These are phyloP conservation scores for Ceratocystis diversiconidia DNA, from an alignment of 2,329 filamentous ascomycete genomes.

Conservation along the genomic window DNA sequence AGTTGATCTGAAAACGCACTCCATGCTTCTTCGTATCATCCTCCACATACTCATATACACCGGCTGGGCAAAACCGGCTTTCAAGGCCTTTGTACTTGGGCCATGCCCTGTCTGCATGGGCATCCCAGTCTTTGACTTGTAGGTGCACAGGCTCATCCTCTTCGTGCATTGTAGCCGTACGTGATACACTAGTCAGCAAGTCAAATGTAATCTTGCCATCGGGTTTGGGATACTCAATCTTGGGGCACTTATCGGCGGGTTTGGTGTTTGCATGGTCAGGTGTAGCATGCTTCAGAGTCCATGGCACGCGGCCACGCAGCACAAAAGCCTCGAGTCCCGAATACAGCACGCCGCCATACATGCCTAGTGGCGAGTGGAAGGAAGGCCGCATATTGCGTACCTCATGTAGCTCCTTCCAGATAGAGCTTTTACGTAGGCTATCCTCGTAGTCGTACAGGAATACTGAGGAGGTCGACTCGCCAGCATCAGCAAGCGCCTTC, in stretches of 20 bases:
- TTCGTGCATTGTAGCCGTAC: slow-evolving; percentile 95
- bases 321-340: slow-evolving; percentile 85
- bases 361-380: slow-evolving; percentile 73
- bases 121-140: slow-evolving; percentile 89
- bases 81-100: slow-evolving; percentile 84
- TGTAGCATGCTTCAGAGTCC: slow-evolving; percentile 77
- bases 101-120: slow-evolving; percentile 69
- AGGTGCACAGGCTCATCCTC: slow-evolving; percentile 96
- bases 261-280: slow-evolving; percentile 69
- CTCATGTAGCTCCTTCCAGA: slow-evolving; percentile 89
- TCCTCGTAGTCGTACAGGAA: slow-evolving; percentile 95
- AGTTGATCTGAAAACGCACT: slow-evolving; percentile 92
- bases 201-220: slow-evolving; percentile 93
- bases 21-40: slow-evolving; percentile 74
- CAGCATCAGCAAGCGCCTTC: slow-evolving; percentile 47
- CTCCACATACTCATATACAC: slow-evolving; percentile 96
- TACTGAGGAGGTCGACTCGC: slow-evolving; percentile 49
- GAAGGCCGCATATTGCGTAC: slow-evolving; percentile 96
- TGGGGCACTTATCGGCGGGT: slow-evolving; percentile 60
- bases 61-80: slow-evolving; percentile 92
- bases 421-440: slow-evolving; percentile 65
- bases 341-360: slow-evolving; percentile 83
- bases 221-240: slow-evolving; percentile 94
- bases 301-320: slow-evolving; percentile 71
- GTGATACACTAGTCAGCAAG: slow-evolving; percentile 84